A percentile compares a stretch with the other conserved stretches of the same genome.
phyloP scores from a whole-genome alignment of 371 early-diverging fungal species.

The Actinomortierella ambigua region DNA sequence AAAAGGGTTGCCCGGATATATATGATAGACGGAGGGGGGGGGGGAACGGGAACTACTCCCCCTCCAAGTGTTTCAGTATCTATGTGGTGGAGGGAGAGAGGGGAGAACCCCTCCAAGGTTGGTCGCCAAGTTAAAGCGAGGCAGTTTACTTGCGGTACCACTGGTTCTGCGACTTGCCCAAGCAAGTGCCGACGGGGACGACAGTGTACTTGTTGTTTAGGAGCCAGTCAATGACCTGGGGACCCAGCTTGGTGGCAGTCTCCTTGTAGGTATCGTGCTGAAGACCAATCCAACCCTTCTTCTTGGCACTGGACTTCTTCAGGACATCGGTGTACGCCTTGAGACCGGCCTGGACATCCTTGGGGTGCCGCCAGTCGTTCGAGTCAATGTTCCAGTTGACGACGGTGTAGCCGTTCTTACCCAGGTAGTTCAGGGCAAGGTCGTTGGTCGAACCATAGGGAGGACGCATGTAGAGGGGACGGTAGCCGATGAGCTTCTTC shows the following conservation, averaged over 20 bases:
- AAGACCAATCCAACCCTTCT: slow-evolving; percentile 19
- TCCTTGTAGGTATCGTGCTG: slow-evolving; percentile 18
- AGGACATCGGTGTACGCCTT: slow-evolving; percentile 6
- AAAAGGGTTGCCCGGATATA: too few relatives aligned
- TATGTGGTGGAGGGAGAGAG: too few relatives aligned
- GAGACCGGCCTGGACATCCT: neutral
- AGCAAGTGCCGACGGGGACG: slow-evolving; percentile 34
- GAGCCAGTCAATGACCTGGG: slow-evolving; percentile 20
- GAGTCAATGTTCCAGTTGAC: slow-evolving; percentile 60
- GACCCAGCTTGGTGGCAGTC: slow-evolving; percentile 16
- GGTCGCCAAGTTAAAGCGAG: neutral
- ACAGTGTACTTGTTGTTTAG: slow-evolving; percentile 14
- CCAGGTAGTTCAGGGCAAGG: slow-evolving; percentile 32
- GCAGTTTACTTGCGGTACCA: slow-evolving; percentile 28
- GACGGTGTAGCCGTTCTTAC: slow-evolving; percentile 51
- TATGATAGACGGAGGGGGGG: too few relatives aligned
- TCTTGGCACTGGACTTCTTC: slow-evolving; percentile 8
- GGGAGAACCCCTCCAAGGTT: too few relatives aligned
- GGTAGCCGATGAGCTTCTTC: slow-evolving; percentile 15
- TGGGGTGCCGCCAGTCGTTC: slow-evolving; percentile 49
- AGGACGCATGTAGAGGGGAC: slow-evolving; percentile 50
- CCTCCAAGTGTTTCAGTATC: too few relatives aligned
- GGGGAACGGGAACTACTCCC: too few relatives aligned
- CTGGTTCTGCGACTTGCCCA: slow-evolving; percentile 10
- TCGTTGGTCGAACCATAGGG: slow-evolving; percentile 52